Evolutionary conservation across 257 asterid genomes (phyloP), one percentile per base, ranked within the genome.

Genomic region (Solanum medicagineum): DNA sequence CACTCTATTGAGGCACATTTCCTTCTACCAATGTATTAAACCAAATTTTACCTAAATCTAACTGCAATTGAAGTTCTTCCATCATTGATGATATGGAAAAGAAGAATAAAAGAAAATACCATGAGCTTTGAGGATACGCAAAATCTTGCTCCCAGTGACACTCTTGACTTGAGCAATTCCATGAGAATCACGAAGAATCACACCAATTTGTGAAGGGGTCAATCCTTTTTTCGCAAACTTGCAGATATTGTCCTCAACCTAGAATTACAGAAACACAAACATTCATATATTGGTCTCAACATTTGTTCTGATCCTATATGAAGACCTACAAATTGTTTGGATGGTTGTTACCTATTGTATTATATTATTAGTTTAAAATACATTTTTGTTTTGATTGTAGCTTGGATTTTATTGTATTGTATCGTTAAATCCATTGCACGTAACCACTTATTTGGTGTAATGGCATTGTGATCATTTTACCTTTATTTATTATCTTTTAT

Each of bases 191-290:
- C 97, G 96, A 84, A 93, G 97, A 85, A 93, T 90, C 71, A 93
- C 97, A 85, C 97, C 98, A 63, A 93, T 93, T 92, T 93, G 97
- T 5, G 96, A 92, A 6, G 97, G 81, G 13, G 81, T 74, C 59
- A 74, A 22, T 47, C 81, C 81, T 22, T 74, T 47, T 22, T 74
- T 74, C 1, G 97, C 97, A 15, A 93, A 93, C 89, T 93, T 92
- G 88, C 97, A 92, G 77, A 94, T 93, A 79, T 87, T 93, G 7
- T 94, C 98, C 5, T 91, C 96, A 42, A 92, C 96, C 97, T 94
- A 29, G 32, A 63, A 17, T 20, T 8, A 68, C 15, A 45, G 26
- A 81, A 84, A 83, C 40, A 75, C 20, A 75, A 75, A 14, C 44
- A 75, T 16, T 8, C n/a, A 49, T 14, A 75, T 47, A 70, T 4